Conservation (phyloP, 106 monocot genomes). For the Allium fistulosum region DNA sequence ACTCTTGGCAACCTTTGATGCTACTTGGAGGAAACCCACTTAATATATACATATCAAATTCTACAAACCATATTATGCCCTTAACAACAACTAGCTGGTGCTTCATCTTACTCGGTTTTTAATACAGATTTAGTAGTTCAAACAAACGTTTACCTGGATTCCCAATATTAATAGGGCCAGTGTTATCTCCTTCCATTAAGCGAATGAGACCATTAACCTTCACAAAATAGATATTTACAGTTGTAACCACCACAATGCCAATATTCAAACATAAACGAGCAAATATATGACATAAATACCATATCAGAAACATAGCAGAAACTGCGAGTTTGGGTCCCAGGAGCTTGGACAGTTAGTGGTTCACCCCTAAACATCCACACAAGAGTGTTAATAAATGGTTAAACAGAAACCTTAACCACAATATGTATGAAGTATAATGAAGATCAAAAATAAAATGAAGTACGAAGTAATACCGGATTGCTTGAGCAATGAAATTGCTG, state of each 20-base stretch:
- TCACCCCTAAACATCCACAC: constrained; percentile 51
- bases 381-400: not conserved
- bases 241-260: not conserved
- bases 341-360: constrained; percentile 77
- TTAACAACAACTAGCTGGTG: too few relatives aligned
- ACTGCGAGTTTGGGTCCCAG: constrained; percentile 95
- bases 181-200: constrained; percentile 85
- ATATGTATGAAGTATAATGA: too few relatives aligned
- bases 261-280: not conserved
- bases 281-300: constrained; percentile 22
- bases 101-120: too few relatives aligned
- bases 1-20: not conserved
- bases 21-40: too few relatives aligned
- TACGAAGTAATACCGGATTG: constrained; percentile 47
- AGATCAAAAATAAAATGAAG: not conserved
- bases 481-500: constrained; percentile 98
- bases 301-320: constrained; percentile 98
- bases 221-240: not conserved
- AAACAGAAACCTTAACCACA: not conserved
- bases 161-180: constrained; percentile 94
- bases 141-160: constrained; percentile 54
- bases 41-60: too few relatives aligned
- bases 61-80: too few relatives aligned
- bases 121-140: not conserved
- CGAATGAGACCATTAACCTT: constrained; percentile 75